Evolutionary conservation across 2,329 filamentous ascomycete genomes (phyloP), one percentile per base, ranked within the genome.

Genomic region (Myriangium duriaei): DNA sequence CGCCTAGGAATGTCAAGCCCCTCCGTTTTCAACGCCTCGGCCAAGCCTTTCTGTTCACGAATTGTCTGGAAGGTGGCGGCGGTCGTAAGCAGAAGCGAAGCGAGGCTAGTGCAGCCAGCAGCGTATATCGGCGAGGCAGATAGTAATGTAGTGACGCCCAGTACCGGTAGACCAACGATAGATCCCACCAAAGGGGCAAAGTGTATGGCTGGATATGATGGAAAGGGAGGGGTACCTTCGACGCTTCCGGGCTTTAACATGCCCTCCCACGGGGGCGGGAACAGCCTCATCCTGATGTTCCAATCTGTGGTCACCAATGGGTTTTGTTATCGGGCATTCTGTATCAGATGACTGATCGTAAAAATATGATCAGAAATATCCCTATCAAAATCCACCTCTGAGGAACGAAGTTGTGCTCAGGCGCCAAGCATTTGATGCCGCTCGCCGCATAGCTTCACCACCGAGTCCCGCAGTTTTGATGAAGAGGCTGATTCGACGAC

Each of bases 211-310:
- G 13, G 11, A 15, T 30, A 21, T 30, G 26, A 37, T 37, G 28
- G 33, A 30, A 37, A 4, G 29, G 37, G 10, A 21, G 32, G 4
- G 32, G 41, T 30, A 17, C 32, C 18, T 21, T 37, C 12, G 30
- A 30, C 4, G 32, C 37, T 11, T 29, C 31, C 30, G n/a, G 30
- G 30, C 10, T 15, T 31, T 34, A 38, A 28, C 44, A 45, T 19
- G 12, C 42, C 44, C 37, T 45, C 42, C 31, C 32, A 41, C 13
- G 34, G 36, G 16, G 37, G 33, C 10, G 43, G 43, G 19, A 43
- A 30, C 16, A 45, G 29, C 28, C 37, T 43, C 41, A 43, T 43
- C n/a, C n/a, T n/a, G n/a, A n/a, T n/a, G n/a, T n/a, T n/a, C n/a
- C n/a, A n/a, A n/a, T n/a, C n/a, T n/a, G n/a, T n/a, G n/a, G n/a